phyloP scores from a whole-genome alignment of 768 basidiomycete genomes.

The Russula sp. region DNA sequence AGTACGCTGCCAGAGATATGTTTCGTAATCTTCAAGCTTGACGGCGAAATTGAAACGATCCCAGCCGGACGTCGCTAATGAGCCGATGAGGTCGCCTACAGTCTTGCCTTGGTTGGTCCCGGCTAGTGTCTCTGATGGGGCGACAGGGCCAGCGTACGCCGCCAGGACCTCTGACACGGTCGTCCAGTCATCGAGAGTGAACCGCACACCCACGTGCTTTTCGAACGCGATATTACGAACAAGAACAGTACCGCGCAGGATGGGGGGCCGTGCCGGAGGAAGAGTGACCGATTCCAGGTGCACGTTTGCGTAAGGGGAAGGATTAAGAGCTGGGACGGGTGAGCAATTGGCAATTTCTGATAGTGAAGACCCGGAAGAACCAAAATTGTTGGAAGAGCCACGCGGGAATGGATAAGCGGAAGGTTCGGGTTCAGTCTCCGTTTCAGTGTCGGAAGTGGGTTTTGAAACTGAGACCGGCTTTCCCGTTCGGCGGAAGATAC shows the following conservation, averaged over 20 bases:
- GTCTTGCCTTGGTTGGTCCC: conserved; percentile 23
- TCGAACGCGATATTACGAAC: conserved; percentile 84
- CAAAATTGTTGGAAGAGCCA: conserved; percentile 22
- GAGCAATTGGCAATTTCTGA: conserved; percentile 30
- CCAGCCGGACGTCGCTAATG: conserved; percentile 25
- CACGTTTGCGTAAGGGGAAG: conserved; percentile 32
- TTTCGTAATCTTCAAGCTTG: conserved; percentile 65
- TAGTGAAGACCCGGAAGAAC: conserved; percentile 24
- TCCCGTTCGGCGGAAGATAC: conserved; percentile 59
- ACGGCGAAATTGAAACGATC: conserved; percentile 47
- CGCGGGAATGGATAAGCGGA: conserved; percentile 25
- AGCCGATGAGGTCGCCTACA: conserved; percentile 40
- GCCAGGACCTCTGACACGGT: conserved; percentile 79
- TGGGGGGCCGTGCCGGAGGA: conserved; percentile 33
- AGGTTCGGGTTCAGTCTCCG: conserved; percentile 34
- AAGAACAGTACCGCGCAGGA: conserved; percentile 68
- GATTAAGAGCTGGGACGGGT: conserved; percentile 32
- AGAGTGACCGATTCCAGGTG: conserved; percentile 37
- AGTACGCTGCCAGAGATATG: conserved; percentile 42
- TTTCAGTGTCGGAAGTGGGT: conserved; percentile 31
- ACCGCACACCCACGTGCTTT: conserved; percentile 79
- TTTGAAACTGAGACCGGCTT: conserved; percentile 59
- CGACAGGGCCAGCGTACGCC: conserved; percentile 37
- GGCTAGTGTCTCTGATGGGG: conserved; percentile 31
- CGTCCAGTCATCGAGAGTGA: conserved; percentile 92